phyloP scores from a whole-genome alignment of 345 rosid genomes.

The Dipteronia dyeriana region DNA sequence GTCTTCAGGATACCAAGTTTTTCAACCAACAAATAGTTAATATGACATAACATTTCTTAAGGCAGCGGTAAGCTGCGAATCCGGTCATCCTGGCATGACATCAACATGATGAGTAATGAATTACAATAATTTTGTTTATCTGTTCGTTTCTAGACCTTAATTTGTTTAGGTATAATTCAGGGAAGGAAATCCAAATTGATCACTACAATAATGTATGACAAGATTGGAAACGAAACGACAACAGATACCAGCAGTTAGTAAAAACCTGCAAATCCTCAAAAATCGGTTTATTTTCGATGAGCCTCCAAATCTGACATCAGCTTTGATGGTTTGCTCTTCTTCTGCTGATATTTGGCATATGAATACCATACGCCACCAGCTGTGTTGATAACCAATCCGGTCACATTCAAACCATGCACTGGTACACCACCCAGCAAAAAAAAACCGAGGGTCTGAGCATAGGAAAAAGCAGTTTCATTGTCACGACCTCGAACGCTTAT shows the following conservation, averaged over 20 bases:
- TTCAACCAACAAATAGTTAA: not conserved
- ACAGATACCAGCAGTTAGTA: slow-evolving; percentile 3
- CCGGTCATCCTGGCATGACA: not conserved
- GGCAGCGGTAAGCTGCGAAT: not conserved
- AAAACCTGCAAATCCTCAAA: not conserved
- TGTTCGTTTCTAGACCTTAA: not conserved
- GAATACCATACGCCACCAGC: slow-evolving; percentile 98
- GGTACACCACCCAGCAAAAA: slow-evolving; percentile 87
- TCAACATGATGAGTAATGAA: not conserved
- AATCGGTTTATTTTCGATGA: slow-evolving; percentile 45
- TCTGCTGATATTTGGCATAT: slow-evolving; percentile 75
- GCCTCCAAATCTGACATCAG: slow-evolving; percentile 62
- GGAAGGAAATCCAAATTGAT: not conserved
- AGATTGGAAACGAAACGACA: not conserved
- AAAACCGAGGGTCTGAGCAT: slow-evolving; percentile 79
- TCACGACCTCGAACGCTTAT: not conserved
- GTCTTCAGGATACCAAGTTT: not conserved
- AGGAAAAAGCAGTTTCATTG: not conserved
- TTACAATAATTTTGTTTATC: not conserved
- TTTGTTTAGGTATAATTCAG: not conserved
- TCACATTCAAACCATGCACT: slow-evolving; percentile 81
- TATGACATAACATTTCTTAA: not conserved
- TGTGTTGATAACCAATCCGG: slow-evolving; percentile 84
- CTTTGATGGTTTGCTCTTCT: slow-evolving; percentile 61
- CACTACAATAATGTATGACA: not conserved